phyloP scores from a whole-genome alignment of 306 rosid species.

The Prunus mongolica region DNA sequence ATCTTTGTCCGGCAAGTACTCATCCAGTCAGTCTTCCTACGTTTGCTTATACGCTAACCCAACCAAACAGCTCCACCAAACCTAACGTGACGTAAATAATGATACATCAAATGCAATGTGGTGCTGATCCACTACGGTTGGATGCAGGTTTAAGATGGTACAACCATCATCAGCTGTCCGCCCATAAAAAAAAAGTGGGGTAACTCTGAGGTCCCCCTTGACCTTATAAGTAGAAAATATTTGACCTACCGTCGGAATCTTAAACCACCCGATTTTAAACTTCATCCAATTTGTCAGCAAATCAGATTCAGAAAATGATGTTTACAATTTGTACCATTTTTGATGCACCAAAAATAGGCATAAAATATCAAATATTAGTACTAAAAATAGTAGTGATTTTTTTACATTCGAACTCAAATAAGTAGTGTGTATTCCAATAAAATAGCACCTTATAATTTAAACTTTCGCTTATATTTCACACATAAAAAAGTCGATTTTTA shows the following conservation, averaged over 20 bases:
- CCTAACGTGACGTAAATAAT: constrained; percentile 10
- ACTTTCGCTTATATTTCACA: too few relatives aligned
- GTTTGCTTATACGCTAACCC: constrained; percentile 21
- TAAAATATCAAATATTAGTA: background rate
- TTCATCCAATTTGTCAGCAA: constrained; percentile 24
- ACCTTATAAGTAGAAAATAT: constrained; percentile 29
- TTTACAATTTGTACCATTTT: background rate
- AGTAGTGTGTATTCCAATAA: too few relatives aligned
- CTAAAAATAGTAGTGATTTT: background rate
- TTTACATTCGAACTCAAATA: too few relatives aligned
- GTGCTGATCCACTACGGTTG: constrained; percentile 10
- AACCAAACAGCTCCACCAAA: constrained; percentile 8
- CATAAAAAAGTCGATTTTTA: background rate
- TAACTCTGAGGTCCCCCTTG: constrained; percentile 33
- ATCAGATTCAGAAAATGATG: constrained; percentile 15
- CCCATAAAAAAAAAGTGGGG: constrained; percentile 10
- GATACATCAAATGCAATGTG: background rate
- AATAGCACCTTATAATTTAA: too few relatives aligned
- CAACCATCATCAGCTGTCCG: background rate
- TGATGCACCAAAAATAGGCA: background rate
- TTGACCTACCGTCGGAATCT: constrained; percentile 51
- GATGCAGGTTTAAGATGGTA: background rate
- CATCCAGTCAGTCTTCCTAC: background rate
- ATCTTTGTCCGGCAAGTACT: constrained; percentile 35
- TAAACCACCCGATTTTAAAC: constrained; percentile 47